Conservation (phyloP, 495 filamentous ascomycete species). For the Viridothelium virens region DNA sequence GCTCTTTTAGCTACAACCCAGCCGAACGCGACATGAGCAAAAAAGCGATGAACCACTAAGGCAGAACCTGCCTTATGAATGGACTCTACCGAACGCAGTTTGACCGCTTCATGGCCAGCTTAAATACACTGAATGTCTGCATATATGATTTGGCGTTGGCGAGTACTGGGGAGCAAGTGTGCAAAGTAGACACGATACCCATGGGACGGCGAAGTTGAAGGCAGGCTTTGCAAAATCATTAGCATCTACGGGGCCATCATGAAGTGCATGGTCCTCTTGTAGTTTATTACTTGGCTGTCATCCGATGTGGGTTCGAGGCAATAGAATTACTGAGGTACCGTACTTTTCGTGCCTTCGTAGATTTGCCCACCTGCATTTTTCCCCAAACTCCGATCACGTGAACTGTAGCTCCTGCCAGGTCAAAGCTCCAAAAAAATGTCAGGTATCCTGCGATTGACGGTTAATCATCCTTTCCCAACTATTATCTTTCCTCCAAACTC, state of each 20-base stretch:
- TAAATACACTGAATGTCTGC: neutral
- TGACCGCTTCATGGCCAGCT: neutral
- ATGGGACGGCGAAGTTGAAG: neutral
- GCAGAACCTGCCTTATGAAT: neutral
- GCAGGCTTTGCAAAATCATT: neutral
- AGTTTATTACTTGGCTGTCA: too few relatives aligned
- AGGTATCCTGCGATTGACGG: neutral
- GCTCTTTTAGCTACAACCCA: conserved; percentile 21
- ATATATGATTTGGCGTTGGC: conserved; percentile 3
- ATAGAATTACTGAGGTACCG: too few relatives aligned
- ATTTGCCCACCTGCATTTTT: too few relatives aligned
- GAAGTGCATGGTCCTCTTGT: too few relatives aligned
- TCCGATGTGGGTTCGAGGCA: too few relatives aligned
- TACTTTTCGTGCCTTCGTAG: too few relatives aligned
- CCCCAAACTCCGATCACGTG: neutral
- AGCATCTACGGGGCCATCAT: neutral
- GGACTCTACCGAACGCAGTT: neutral
- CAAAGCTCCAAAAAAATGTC: conserved; percentile 4
- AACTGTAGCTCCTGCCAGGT: neutral
- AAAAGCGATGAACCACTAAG: conserved; percentile 5
- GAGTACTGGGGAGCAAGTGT: neutral
- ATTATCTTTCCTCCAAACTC: neutral
- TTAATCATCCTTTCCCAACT: neutral
- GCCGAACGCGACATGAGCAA: conserved; percentile 23
- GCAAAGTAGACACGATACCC: neutral